Conservation (phyloP, 2,329 filamentous ascomycete genomes). For the Aspergillus unguis region DNA sequence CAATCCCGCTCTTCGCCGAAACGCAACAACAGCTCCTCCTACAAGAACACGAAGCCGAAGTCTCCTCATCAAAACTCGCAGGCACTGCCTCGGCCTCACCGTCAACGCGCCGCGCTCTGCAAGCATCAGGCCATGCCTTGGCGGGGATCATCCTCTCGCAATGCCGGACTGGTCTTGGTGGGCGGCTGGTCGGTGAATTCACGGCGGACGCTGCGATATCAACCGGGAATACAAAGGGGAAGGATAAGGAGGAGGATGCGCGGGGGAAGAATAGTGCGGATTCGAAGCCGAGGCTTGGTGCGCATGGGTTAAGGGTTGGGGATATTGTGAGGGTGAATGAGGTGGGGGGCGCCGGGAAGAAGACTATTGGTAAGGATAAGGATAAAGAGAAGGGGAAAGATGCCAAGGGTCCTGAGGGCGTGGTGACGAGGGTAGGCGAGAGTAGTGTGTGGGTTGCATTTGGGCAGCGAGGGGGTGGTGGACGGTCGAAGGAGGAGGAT, state of each 20-base stretch:
- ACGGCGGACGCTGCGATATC: constrained; percentile 66
- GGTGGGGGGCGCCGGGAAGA: constrained; percentile 25
- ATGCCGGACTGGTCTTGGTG: constrained; percentile 83
- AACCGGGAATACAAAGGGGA: constrained; percentile 24
- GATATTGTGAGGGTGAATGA: constrained; percentile 48
- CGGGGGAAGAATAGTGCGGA: not conserved
- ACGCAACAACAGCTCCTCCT: constrained; percentile 42
- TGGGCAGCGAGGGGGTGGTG: constrained; percentile 37
- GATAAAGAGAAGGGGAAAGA: constrained; percentile 33
- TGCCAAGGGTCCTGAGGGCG: constrained; percentile 41
- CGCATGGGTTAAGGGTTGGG: constrained; percentile 48
- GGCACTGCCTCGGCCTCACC: constrained; percentile 41
- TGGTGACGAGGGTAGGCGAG: constrained; percentile 46
- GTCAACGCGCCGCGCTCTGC: constrained; percentile 41
- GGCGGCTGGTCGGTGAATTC: constrained; percentile 85
- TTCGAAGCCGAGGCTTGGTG: constrained; percentile 39
- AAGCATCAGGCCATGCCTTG: constrained; percentile 41
- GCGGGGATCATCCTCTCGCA: constrained; percentile 62
- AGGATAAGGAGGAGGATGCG: constrained; percentile 2
- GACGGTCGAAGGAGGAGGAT: constrained; percentile 38
- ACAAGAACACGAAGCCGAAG: constrained; percentile 45
- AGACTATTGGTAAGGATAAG: constrained; percentile 11
- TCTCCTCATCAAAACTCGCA: constrained; percentile 42
- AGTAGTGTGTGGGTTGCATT: constrained; percentile 46
- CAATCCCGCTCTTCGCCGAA: constrained; percentile 42